These are phyloP conservation scores for Fomitopsis pinicola DNA, from an alignment of 1,284 basidiomycete genomes.

Conservation along the genomic window DNA sequence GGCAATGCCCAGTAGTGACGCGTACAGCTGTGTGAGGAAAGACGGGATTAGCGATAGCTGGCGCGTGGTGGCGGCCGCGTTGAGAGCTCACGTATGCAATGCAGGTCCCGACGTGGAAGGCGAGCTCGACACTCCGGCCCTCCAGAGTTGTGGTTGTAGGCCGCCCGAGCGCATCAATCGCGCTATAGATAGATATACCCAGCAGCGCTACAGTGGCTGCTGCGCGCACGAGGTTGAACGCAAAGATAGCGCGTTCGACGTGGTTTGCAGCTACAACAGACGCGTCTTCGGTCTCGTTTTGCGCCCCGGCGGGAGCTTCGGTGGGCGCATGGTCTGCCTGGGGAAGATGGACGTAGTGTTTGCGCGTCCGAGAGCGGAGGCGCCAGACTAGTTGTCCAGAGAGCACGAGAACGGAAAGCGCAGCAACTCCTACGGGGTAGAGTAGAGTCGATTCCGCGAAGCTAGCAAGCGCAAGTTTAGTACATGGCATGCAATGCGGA, in stretches of 20 bases:
- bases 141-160: background rate
- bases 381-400: background rate
- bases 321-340: background rate
- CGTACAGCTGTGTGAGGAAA: slow-evolving; percentile 22
- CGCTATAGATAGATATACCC: slow-evolving; percentile 12
- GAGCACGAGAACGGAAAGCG: background rate
- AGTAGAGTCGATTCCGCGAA: background rate
- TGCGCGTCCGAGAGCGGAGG: background rate
- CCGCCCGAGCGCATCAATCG: background rate
- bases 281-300: background rate
- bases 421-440: background rate
- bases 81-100: slow-evolving; percentile 28
- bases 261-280: background rate
- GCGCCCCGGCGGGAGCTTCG: background rate
- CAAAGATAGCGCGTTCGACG: slow-evolving; percentile 21
- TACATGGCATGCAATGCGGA: too few relatives aligned
- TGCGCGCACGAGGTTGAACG: slow-evolving; percentile 22
- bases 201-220: slow-evolving; percentile 17
- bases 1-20: slow-evolving; percentile 18
- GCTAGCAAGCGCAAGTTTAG: background rate
- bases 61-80: background rate
- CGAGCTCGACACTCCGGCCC: slow-evolving; percentile 15
- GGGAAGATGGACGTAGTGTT: background rate
- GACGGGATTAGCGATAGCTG: slow-evolving; percentile 26
- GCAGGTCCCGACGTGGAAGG: slow-evolving; percentile 26